Conservation (phyloP, 345 rosid genomes). For the Syzygium jambos region DNA sequence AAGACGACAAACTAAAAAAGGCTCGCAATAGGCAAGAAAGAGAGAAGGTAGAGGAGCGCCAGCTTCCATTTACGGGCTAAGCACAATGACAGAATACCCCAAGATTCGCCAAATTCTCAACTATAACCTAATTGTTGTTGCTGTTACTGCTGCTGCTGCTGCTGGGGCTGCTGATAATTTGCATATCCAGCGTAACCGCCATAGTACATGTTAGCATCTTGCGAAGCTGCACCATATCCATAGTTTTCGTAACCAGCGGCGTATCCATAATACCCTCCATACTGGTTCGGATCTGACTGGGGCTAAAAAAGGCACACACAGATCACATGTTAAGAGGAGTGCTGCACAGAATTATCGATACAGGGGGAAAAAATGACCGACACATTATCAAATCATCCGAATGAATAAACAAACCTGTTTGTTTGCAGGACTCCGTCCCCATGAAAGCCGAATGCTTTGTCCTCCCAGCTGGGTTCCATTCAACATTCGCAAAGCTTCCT, state of each 20-base stretch:
- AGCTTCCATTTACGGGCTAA: background rate
- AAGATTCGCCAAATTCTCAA: conserved; percentile 10
- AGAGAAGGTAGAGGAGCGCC: background rate
- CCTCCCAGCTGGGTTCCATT: conserved; percentile 72
- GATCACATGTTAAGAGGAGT: background rate
- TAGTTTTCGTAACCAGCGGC: conserved; percentile 70
- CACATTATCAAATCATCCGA: background rate
- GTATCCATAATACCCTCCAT: conserved; percentile 63
- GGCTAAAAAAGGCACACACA: conserved; percentile 17
- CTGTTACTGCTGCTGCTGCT: conserved; percentile 28
- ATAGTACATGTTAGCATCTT: conserved; percentile 81
- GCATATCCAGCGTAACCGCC: conserved; percentile 76
- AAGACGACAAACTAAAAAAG: background rate
- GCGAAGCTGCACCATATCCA: conserved; percentile 58
- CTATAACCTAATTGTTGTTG: conserved; percentile 67
- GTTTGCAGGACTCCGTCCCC: conserved; percentile 90
- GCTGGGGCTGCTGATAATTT: conserved; percentile 55
- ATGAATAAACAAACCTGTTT: conserved; percentile 43
- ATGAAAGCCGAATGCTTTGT: conserved; percentile 78
- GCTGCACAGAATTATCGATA: background rate
- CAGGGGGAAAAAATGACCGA: background rate
- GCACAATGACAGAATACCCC: background rate
- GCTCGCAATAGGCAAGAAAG: background rate
- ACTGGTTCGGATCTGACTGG: conserved; percentile 59
- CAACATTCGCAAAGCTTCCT: conserved; percentile 59